Conservation (phyloP, 371 early-diverging fungal species). For the Mucor irregularis region DNA sequence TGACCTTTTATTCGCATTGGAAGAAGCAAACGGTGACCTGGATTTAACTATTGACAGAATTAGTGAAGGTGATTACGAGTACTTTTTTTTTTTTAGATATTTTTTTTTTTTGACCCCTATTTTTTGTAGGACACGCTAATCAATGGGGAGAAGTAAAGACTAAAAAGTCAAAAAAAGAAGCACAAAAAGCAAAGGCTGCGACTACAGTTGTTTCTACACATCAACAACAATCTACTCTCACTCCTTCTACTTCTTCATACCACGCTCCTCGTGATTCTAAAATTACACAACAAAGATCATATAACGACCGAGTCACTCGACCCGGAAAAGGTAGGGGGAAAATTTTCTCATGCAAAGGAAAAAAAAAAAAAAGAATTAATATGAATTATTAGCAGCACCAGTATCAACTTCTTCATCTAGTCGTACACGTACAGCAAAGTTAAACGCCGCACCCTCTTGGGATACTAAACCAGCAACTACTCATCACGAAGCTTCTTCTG, state of each 20-base stretch:
- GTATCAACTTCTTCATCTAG: slow-evolving; percentile 11
- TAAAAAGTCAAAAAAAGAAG: slow-evolving; percentile 65
- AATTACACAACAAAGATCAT: slow-evolving; percentile 24
- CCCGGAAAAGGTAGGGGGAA: slow-evolving; percentile 25
- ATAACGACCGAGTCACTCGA: slow-evolving; percentile 28
- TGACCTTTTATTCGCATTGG: slow-evolving; percentile 79
- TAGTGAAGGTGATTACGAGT: slow-evolving; percentile 20
- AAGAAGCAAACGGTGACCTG: slow-evolving; percentile 86
- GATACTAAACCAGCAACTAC: slow-evolving; percentile 15
- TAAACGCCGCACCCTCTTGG: slow-evolving; percentile 20
- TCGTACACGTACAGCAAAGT: slow-evolving; percentile 25
- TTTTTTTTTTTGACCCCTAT: background rate
- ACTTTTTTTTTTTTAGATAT: background rate
- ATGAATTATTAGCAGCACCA: too few relatives aligned
- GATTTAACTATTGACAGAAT: slow-evolving; percentile 81
- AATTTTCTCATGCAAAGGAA: background rate
- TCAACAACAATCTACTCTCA: slow-evolving; percentile 24
- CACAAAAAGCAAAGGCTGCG: slow-evolving; percentile 45
- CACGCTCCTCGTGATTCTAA: slow-evolving; percentile 17
- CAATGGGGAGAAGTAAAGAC: slow-evolving; percentile 94
- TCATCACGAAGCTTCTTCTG: slow-evolving; percentile 16
- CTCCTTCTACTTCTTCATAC: slow-evolving; percentile 10
- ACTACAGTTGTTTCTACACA: slow-evolving; percentile 24
- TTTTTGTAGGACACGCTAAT: slow-evolving; percentile 66
- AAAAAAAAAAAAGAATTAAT: background rate